Evolutionary conservation across 2,329 filamentous ascomycete genomes (phyloP).

Genomic region (Colletotrichum graminicola): DNA sequence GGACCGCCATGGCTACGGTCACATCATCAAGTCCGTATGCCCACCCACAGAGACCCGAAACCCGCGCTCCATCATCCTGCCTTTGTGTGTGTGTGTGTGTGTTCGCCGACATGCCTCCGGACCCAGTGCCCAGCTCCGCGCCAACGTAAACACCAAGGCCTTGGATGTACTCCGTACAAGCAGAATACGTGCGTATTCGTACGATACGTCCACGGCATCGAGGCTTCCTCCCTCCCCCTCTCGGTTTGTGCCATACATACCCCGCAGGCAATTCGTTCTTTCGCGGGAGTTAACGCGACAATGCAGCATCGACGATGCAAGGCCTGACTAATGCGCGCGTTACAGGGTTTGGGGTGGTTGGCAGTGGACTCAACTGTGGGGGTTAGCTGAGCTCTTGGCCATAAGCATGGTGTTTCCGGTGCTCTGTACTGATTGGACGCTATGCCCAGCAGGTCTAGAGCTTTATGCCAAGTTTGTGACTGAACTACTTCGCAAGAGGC

Average conservation of each 20-base stretch:
- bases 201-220: conserved; percentile 22
- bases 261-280: conserved; percentile 1
- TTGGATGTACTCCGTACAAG: conserved; percentile 8
- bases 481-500: not conserved
- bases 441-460: not conserved
- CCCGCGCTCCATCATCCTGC: not conserved
- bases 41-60: conserved; percentile 2
- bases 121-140: conserved; percentile 20
- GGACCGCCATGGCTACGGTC: too few species aligned
- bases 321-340: conserved; percentile 38
- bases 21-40: not conserved
- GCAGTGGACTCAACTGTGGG: conserved; percentile 24
- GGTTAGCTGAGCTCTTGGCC: conserved; percentile 24
- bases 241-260: not conserved
- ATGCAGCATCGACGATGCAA: conserved; percentile 33
- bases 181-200: conserved; percentile 1
- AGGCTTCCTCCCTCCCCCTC: not conserved
- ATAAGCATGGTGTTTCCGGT: conserved; percentile 16
- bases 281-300: conserved; percentile 2
- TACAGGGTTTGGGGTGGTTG: conserved; percentile 16
- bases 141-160: conserved; percentile 18
- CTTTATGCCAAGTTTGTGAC: conserved; percentile 11
- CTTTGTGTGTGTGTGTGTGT: not conserved
- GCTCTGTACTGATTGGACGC: not conserved
- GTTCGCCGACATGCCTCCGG: conserved; percentile 31